Conservation (phyloP, 805 yeast species). For the Metschnikowia peoriensis region DNA sequence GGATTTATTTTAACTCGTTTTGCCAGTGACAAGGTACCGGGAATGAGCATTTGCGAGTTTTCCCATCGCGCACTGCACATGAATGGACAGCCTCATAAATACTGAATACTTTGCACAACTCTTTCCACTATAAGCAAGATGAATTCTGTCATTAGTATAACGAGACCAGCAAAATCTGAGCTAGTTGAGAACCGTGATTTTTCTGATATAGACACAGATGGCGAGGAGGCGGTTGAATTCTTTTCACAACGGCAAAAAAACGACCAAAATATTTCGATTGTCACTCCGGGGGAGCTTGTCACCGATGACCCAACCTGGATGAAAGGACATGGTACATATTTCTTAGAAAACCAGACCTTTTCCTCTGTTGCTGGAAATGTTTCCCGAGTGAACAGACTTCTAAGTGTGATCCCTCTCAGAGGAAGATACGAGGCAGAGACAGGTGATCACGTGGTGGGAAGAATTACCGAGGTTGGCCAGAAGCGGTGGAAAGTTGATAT, state of each 20-base stretch:
- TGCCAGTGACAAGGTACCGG: not conserved
- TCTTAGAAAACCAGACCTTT: constrained; percentile 68
- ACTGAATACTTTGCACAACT: not conserved
- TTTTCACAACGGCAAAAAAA: constrained; percentile 11
- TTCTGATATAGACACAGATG: constrained; percentile 31
- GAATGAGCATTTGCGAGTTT: not conserved
- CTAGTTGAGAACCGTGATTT: constrained; percentile 40
- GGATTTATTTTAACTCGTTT: not conserved
- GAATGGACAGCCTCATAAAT: not conserved
- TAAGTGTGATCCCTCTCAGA: constrained; percentile 81
- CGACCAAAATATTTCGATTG: constrained; percentile 41
- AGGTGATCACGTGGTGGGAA: constrained; percentile 93
- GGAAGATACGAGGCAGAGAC: constrained; percentile 92
- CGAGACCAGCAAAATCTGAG: constrained; percentile 23
- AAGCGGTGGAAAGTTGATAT: constrained; percentile 96
- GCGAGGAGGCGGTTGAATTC: constrained; percentile 15
- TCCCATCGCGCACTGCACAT: constrained; percentile 17
- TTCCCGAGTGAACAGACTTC: constrained; percentile 77
- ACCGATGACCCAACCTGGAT: constrained; percentile 96
- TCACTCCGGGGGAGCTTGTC: constrained; percentile 95
- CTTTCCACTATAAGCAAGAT: not conserved
- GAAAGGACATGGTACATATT: constrained; percentile 97
- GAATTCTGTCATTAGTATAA: constrained; percentile 34
- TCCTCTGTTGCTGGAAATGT: constrained; percentile 93
- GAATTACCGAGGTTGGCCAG: constrained; percentile 91